Evolutionary conservation across 1,139 yeast genomes (phyloP).

Genomic region (Geotrichum cucujoidarum): DNA sequence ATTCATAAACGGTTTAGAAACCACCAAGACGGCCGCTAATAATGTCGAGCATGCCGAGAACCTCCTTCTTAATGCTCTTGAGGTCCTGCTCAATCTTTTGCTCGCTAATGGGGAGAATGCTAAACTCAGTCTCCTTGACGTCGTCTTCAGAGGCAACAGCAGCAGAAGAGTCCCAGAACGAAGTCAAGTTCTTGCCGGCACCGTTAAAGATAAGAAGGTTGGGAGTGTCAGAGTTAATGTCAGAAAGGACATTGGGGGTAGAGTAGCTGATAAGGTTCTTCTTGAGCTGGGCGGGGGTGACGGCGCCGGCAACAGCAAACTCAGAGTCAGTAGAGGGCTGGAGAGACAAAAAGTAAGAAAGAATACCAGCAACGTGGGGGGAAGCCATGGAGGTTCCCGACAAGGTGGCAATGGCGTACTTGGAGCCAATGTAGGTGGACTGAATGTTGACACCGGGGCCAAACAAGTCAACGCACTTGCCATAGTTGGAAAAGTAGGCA

Average conservation of each 20-base stretch:
- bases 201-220: slow-evolving; percentile 90
- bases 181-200: slow-evolving; percentile 74
- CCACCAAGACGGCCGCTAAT: slow-evolving; percentile 19
- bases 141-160: slow-evolving; percentile 14
- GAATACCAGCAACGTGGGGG: slow-evolving; percentile 89
- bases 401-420: slow-evolving; percentile 76
- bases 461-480: slow-evolving; percentile 60
- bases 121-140: slow-evolving; percentile 22
- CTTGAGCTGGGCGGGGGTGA: slow-evolving; percentile 85
- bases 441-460: slow-evolving; percentile 54
- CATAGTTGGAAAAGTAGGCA: slow-evolving; percentile 60
- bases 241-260: slow-evolving; percentile 61
- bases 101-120: slow-evolving; percentile 27
- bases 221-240: slow-evolving; percentile 78
- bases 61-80: slow-evolving; percentile 24
- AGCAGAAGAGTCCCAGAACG: slow-evolving; percentile 51
- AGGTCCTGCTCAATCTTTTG: slow-evolving; percentile 24
- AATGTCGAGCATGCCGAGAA: slow-evolving; percentile 25
- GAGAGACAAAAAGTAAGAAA: slow-evolving; percentile 79
- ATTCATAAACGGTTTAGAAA: background rate
- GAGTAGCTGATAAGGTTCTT: slow-evolving; percentile 79
- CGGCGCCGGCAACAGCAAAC: slow-evolving; percentile 52
- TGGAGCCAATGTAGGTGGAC: slow-evolving; percentile 74
- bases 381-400: slow-evolving; percentile 99
- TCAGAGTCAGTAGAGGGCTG: slow-evolving; percentile 83